Evolutionary conservation across 257 asterid species (phyloP).

Genomic region (Solanum stenotomum): DNA sequence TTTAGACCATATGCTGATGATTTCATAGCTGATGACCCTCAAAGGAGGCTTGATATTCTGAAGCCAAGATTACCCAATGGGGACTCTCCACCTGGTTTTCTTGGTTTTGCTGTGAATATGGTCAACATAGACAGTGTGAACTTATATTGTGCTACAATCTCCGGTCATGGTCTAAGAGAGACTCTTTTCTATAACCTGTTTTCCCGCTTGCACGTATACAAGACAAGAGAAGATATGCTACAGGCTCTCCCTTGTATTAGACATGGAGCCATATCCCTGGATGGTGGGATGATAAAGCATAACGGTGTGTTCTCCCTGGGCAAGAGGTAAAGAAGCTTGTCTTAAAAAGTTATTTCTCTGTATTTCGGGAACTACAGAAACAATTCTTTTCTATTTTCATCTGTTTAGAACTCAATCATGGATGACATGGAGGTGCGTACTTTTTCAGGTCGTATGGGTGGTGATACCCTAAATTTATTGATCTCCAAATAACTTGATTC

Average conservation of each 20-base stretch:
- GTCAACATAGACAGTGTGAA: slow-evolving; percentile 35
- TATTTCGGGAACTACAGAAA: background rate
- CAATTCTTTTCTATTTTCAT: background rate
- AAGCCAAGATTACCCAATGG: slow-evolving; percentile 62
- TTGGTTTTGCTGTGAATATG: slow-evolving; percentile 94
- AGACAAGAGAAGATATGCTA: slow-evolving; percentile 63
- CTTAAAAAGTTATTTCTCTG: background rate
- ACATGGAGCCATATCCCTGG: slow-evolving; percentile 74
- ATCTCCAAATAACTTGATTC: background rate
- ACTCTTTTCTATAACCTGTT: slow-evolving; percentile 76
- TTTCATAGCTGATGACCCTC: slow-evolving; percentile 61
- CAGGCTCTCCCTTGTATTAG: slow-evolving; percentile 39
- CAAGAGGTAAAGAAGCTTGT: slow-evolving; percentile 40
- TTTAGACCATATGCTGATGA: slow-evolving; percentile 60
- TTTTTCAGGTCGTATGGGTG: background rate
- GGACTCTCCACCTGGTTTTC: slow-evolving; percentile 71
- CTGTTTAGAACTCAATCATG: background rate
- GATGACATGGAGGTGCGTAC: background rate
- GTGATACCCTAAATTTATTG: background rate
- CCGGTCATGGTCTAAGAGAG: slow-evolving; percentile 60
- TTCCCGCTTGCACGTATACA: slow-evolving; percentile 64
- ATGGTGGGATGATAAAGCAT: slow-evolving; percentile 64
- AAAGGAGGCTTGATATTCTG: slow-evolving; percentile 56
- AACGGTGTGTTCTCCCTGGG: slow-evolving; percentile 39
- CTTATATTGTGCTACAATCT: slow-evolving; percentile 24